Evolutionary conservation across 2,329 filamentous ascomycete species (phyloP), one percentile per base, ranked within the genome.

Genomic region (Penicillium brasilianum): DNA sequence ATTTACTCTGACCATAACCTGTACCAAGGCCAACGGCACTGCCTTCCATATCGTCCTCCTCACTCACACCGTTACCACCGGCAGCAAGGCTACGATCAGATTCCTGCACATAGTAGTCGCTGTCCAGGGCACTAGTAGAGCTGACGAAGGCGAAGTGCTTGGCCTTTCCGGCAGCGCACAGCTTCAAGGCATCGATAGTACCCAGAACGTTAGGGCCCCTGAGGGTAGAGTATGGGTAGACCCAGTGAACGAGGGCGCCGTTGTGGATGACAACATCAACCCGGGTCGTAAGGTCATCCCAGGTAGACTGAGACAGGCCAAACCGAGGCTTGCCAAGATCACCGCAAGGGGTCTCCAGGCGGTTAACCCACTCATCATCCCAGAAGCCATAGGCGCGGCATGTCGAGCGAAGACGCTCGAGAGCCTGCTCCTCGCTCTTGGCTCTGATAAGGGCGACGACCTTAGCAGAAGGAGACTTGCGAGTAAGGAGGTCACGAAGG

Each of bases 1-100:
- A 97, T 80, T 98, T 97, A 66, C 87, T 88, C 76, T 97, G 93
- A 2, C 94, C 93, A 71, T 97, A 97, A 5, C 94, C 93, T 0
- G 91, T 97, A 41, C 87, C 88, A 1, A 97, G 86, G 34, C 91
- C 91, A 55, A 82, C 87, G 41, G 87, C 84, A 71, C 91, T 93
- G 56, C 93, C 92, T 67, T 86, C 81, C 63, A 97, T 83, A 66
- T 94, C 88, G 73, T 97, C 93, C 0, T 83, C 83, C 75, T 97
- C 94, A 20, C 84, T 81, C 16, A 97, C 84, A 13, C 87, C 86
- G 20, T 81, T 82, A 8, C 86, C 87, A 10, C 90, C 90, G 34
- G 84, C 84, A 11, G 82, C 82, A 34, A 85, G 78, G 58, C 83
- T 84, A 57, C 86, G 81, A 59, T 89, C 82, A 0, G 92, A 95